Base-by-base conservation (phyloP, 805 yeast genomes). In the Myxozyma melibiosi region DNA sequence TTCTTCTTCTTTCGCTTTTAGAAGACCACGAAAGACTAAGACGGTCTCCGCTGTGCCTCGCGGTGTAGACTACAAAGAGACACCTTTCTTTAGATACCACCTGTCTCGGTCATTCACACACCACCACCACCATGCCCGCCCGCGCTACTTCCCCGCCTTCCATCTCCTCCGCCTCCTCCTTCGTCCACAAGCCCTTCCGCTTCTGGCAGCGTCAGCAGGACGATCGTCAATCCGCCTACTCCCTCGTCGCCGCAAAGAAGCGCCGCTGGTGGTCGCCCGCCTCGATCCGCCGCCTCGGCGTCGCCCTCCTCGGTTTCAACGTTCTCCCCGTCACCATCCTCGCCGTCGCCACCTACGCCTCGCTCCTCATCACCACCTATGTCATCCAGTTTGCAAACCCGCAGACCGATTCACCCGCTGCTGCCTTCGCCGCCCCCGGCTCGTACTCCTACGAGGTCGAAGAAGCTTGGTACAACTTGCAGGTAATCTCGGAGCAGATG, bases 381-480 rank as follows among this genome's bases (percentile, higher is more conserved):
- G 58, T 60, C 16, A 43, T 60, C 30, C 64, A 60, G 54, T 60
- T 57, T 44, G 58, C 58, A 13, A 60, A 60, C 22, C 64, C 64
- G 13, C 59, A 56, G 52, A 60, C 64, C 8, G 48, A 55, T 13
- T 56, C 64, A 5, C 48, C 64, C 9, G 64, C 62, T 6, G 63
- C 62, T 2, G 40, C 58, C 5, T 43, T 63, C 1, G 63, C 63
- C 11, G 64, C 57, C 7, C 64, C 62, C 11, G 56, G 57, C 9
- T 53, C 58, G 11, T 58, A 58, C 40, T 40, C 56, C n/a, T 40
- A 16, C 3, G 38, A 38, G 8, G 63, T 60, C 41, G 64, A 60
- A 45, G 35, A 33, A 9, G 76, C 87, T 2, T 91, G 97, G 97
- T 60, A 71, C 1, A 88, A 85, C 66, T 75, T 91, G 47, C 95